Evolutionary conservation across 2,329 filamentous ascomycete genomes (phyloP).

Genomic region (Didymella pomorum): DNA sequence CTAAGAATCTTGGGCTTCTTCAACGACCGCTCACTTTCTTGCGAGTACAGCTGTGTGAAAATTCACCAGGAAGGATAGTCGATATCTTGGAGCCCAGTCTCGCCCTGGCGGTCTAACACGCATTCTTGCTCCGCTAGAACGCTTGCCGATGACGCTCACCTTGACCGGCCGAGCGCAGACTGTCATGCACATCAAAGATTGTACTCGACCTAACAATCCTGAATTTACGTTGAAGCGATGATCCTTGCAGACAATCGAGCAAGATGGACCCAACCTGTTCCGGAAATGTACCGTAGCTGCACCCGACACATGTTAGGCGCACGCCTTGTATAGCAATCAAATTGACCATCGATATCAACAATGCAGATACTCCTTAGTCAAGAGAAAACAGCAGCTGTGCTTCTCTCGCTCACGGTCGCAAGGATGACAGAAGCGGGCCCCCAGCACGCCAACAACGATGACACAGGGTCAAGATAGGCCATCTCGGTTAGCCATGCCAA

Average conservation of each 20-base stretch:
- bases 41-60: neutral
- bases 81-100: neutral
- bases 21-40: neutral
- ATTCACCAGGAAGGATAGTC: neutral
- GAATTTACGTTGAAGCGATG: neutral
- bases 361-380: neutral
- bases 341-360: neutral
- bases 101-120: neutral
- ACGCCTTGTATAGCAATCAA: neutral
- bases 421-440: neutral
- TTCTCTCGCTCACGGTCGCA: neutral
- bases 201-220: neutral
- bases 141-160: neutral
- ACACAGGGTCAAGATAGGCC: constrained; percentile 1
- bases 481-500: constrained; percentile 20
- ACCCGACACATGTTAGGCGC: neutral
- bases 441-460: constrained; percentile 3
- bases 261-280: neutral
- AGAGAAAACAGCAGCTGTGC: neutral
- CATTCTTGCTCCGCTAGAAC: neutral
- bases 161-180: neutral
- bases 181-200: neutral
- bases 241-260: neutral
- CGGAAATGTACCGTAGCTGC: neutral
- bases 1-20: constrained; percentile 13